These are phyloP conservation scores for Kuraishia capsulata DNA, from an alignment of 805 yeast genomes.

Conservation along the genomic window DNA sequence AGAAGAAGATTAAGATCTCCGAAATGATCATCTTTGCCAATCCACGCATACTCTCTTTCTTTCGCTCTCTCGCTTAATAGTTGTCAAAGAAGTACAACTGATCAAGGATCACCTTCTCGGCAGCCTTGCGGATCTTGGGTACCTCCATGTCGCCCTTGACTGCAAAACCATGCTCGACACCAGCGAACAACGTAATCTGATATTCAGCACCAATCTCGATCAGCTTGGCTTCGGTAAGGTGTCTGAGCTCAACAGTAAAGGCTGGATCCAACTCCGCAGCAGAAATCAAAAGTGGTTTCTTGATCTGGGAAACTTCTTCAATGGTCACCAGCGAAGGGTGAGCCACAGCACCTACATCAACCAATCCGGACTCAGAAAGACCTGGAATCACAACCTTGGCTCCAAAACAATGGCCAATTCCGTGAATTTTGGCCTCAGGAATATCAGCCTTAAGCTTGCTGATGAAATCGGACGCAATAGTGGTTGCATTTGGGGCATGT, in stretches of 20 bases:
- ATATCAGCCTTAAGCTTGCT: background rate
- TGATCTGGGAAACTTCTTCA: slow-evolving; percentile 54
- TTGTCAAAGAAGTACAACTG: slow-evolving; percentile 25
- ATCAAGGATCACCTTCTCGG: slow-evolving; percentile 50
- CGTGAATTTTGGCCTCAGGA: slow-evolving; percentile 10
- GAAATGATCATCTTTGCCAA: too few relatives aligned
- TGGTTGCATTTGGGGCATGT: background rate
- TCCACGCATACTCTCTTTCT: too few relatives aligned
- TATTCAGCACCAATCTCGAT: slow-evolving; percentile 43
- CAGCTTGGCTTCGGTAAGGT: slow-evolving; percentile 44
- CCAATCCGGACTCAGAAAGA: slow-evolving; percentile 23
- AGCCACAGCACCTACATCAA: slow-evolving; percentile 61
- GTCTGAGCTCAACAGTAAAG: slow-evolving; percentile 59
- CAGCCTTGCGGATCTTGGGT: slow-evolving; percentile 51
- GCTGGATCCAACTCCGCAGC: slow-evolving; percentile 65
- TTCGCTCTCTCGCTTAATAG: too few relatives aligned
- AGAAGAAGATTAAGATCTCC: too few relatives aligned
- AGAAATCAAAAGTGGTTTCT: slow-evolving; percentile 56
- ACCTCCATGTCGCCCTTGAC: slow-evolving; percentile 61
- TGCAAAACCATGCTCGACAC: slow-evolving; percentile 71
- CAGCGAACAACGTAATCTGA: slow-evolving; percentile 53
- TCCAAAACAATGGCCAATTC: slow-evolving; percentile 81
- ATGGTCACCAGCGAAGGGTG: slow-evolving; percentile 72
- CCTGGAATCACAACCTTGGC: slow-evolving; percentile 60
- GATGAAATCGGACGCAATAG: background rate